Evolutionary conservation across 2,329 filamentous ascomycete genomes (phyloP).

Genomic region (Scleromitrula shiraiana): DNA sequence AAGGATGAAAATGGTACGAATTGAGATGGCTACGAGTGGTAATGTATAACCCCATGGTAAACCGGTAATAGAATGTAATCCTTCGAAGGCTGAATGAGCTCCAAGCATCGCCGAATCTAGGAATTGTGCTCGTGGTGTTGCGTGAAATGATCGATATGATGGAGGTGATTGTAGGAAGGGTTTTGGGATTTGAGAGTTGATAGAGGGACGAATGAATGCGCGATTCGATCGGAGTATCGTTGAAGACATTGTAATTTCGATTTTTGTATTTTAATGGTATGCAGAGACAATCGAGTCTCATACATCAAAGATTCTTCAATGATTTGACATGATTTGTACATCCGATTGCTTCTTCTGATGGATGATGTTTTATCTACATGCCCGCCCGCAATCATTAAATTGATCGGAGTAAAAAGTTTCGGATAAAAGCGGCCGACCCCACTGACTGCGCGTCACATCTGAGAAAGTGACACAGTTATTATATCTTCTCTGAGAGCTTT

Average conservation of each 20-base stretch:
- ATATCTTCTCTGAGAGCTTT: too few species aligned
- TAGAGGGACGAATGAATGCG: neutral
- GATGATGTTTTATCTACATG: constrained; percentile 1
- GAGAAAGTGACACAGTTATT: constrained; percentile 11
- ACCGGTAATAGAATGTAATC: constrained; percentile 40
- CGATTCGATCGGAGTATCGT: constrained; percentile 2
- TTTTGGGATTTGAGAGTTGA: neutral
- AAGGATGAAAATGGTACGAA: constrained; percentile 40
- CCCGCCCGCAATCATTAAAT: constrained; percentile 1
- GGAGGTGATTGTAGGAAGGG: constrained; percentile 20
- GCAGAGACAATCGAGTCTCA: neutral
- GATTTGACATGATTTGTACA: neutral
- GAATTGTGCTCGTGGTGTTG: constrained; percentile 35
- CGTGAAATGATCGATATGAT: constrained; percentile 40
- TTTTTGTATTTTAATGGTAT: neutral
- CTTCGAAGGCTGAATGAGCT: constrained; percentile 39
- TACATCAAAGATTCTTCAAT: neutral
- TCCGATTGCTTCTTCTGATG: constrained; percentile 2
- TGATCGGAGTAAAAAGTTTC: too few species aligned
- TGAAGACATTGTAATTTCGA: constrained; percentile 4
- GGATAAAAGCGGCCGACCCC: constrained; percentile 4
- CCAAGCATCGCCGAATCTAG: constrained; percentile 36
- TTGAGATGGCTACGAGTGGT: constrained; percentile 44
- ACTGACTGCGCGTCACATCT: constrained; percentile 7
- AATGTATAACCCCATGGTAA: constrained; percentile 48